Base-by-base conservation (phyloP, 371 early-diverging fungal genomes). In the Mortierella sp. region DNA sequence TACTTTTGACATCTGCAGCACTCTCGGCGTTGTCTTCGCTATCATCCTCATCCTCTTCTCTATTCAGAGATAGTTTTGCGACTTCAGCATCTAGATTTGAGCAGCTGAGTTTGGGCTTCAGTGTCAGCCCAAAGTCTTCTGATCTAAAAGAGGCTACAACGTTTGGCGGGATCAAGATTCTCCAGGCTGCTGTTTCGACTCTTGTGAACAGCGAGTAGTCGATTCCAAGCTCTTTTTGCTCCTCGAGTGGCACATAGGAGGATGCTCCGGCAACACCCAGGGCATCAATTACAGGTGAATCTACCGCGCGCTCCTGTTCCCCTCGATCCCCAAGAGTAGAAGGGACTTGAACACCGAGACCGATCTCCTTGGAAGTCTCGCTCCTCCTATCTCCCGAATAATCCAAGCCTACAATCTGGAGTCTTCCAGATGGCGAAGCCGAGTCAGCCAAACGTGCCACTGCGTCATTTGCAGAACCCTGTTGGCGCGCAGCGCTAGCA, bases 141-240 rank as follows among this genome's bases (percentile, higher is more conserved):
- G 75, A 80, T 12, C 61, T 68, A 24, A 80, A 80, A 12, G 75
- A 72, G 2, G 81, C 81, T 45, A 35, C 51, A 14, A 80, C 81
- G 52, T 71, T 75, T 0, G 75, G 81, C 0, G 75, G 81, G 55
- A 80, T 80, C 58, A 75, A 35, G 43, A 80, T 80, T 37, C 81
- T 67, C 81, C 81, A 75, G 14, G 63, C 68, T 10, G 81, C 75
- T 1, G 81, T 80, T 54, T 80, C 81, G 10, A 80, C 81, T 9
- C 81, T 59, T 3, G 81, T 80, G 45, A 80, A 80, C 24, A 64
- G 35, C 18, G 81, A 80, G 35, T 75, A 80, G n/a, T 80, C 81
- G 26, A 78, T 70, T 0, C 79, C 79, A 30, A 73, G 20, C 30
- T 80, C 75, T 57, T 73, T 73, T 58, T 78, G 79, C 39, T 78